Base-by-base conservation (phyloP, 2,329 filamentous ascomycete genomes). In the Aspergillus pseudoglaucus region DNA sequence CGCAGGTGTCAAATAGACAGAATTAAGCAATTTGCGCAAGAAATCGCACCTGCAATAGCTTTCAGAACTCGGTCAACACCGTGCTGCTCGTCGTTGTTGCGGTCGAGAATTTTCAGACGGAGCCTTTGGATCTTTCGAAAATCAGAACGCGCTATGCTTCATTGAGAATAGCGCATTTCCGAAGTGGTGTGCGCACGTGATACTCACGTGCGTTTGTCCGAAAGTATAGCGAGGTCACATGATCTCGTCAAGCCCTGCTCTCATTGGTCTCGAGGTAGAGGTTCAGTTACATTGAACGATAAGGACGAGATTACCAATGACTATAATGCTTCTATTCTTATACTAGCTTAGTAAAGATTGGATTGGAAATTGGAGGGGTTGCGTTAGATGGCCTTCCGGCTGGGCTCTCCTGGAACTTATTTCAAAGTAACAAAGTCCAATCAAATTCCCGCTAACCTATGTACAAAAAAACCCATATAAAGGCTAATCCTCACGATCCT, bases 101-200 rank as follows among this genome's bases (percentile, higher is more conserved):
- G 57, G 63, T 63, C 63, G 64, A 68, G 64, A 65, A 62, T 66
- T 67, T 66, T 66, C 53, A 54, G 43, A 45, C 60, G 58, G 62
- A 62, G 61, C 59, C 60, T 64, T 60, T 61, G 57, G 62, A 63
- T 64, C 63, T 64, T 65, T 66, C 62, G 64, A 68, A 68, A 68
- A 67, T 65, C 59, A 64, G 59, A 59, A 59, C 41, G 6, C 59
- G 58, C 66, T 69, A 69, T 51, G n/a, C 53, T 49, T 1, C 27
- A 46, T 30, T 0, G 2, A 53, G 50, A 33, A 45, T 68, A 68
- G 66, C 41, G 45, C 37, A 2, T 1, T 12, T 46, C 17, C 40
- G 47, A 45, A 44, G 47, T 50, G 49, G 54, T 58, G 58, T 54
- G 54, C 51, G 55, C 49, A 47, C 33, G 42, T 10, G 6, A 10